Evolutionary conservation across 2,329 filamentous ascomycete species (phyloP), one percentile per base, ranked within the genome.

Genomic region (Chaetomium sp.): DNA sequence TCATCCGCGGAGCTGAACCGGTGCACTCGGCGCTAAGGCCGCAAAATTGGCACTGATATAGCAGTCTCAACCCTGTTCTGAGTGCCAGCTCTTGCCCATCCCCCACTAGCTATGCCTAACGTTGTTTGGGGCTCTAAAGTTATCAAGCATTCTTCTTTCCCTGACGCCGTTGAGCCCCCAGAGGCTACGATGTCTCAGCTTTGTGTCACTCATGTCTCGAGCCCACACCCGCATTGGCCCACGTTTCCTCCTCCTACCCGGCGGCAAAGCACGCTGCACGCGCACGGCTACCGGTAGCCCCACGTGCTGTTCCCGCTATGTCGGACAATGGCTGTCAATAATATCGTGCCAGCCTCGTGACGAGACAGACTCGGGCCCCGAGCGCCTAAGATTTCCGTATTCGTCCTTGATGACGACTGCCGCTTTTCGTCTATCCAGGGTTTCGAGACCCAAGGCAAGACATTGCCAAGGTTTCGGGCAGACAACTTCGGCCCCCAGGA

Each of bases 201-300:
- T 54, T 61, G 62, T 64, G 61, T 62, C 61, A 64, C 62, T 61
- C 61, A 60, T 64, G 62, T 64, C 59, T 64, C 59, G 61, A 61
- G 55, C 57, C 49, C 49, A 40, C 47, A 46, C 46, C 54, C 48
- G 57, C 55, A 52, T 56, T 57, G 53, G 37, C 36, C 58, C 56
- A 60, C 59, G 62, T 59, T 61, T 55, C 51, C 53, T 10, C 44
- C 53, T 56, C 43, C 40, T 6, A 7, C 14, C 42, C 40, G 45
- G 41, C 33, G 48, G 45, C 36, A 54, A 44, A 27, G 42, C 34
- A 55, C 14, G 49, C 40, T 9, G 49, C 52, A 59, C 53, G 52
- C 40, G 49, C 54, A 61, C 55, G 53, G 51, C 34, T 52, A 43
- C 19, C 36, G 40, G 45, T 53, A 35, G 35, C 19, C 34, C 58